A percentile compares a stretch with the other conserved stretches of the same genome.
Conservation (phyloP, 345 rosid genomes). For the Odontarrhena argentea region DNA sequence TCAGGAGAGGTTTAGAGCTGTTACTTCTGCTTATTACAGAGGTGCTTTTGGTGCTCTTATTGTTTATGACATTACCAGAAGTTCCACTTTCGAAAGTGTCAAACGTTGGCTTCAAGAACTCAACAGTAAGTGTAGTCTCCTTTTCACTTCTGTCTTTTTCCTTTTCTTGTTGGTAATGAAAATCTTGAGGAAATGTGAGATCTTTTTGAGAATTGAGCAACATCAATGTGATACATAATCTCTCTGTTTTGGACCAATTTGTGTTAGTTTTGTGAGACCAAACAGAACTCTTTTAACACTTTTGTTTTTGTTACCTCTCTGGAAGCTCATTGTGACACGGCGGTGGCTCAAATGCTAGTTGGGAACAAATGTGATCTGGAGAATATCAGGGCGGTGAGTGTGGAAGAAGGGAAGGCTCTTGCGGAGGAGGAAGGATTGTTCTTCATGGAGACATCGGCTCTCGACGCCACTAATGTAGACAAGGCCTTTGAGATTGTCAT, state of each 20-base stretch:
- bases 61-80: constrained; percentile 83
- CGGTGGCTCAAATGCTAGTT: constrained; percentile 79
- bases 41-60: constrained; percentile 93
- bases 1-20: constrained; percentile 93
- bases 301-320: constrained; percentile 3
- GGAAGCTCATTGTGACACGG: constrained; percentile 84
- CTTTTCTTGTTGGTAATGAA: not conserved
- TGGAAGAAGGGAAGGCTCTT: constrained; percentile 72
- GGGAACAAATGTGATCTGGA: constrained; percentile 94
- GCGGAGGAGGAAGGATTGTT: constrained; percentile 82
- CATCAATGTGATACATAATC: not conserved
- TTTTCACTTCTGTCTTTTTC: not conserved
- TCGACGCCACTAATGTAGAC: constrained; percentile 80
- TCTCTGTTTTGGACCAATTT: not conserved
- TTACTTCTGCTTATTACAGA: constrained; percentile 92
- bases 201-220: not conserved
- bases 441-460: constrained; percentile 97
- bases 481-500: constrained; percentile 87
- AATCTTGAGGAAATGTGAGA: not conserved
- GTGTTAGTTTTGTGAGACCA: not conserved
- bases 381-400: constrained; percentile 68
- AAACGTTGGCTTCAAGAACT: constrained; percentile 94
- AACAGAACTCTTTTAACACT: not conserved
- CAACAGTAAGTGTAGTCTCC: constrained; percentile 48
- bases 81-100: constrained; percentile 73